Evolutionary conservation across 495 filamentous ascomycete species (phyloP), one percentile per base, ranked within the genome.

Genomic region (Lentithecium fluviatile): DNA sequence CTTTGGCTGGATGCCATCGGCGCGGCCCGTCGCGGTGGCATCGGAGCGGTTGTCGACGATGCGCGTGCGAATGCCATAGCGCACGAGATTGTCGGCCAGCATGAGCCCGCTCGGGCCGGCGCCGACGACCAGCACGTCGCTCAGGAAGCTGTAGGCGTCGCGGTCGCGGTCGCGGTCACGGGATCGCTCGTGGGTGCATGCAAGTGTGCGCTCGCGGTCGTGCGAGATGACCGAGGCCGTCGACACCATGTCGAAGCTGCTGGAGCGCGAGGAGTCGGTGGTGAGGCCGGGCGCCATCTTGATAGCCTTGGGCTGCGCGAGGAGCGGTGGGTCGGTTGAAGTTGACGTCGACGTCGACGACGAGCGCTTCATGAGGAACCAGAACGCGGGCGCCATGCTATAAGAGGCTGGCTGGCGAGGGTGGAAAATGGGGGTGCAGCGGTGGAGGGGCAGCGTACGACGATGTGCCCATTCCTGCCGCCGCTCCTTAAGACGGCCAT

Each of bases 1-100:
- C 54, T 88, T 88, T 56, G 87, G 86, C 60, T 90, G 87, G 55
- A 92, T 83, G 36, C 88, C 88, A 74, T 92, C 88, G 26, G 88
- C 88, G 29, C 86, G 85, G 11, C 88, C 88, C 0, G 88, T 89
- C 13, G 82, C 78, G 0, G 87, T 90, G 45, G 81, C 83, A 66
- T 84, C 82, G 5, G 82, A 74, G 24, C 86, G 80, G 69, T 90
- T 87, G 71, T 91, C 88, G 60, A 90, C 83, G 63, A 89, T 79
- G 60, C 83, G 81, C 34, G 85, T 82, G 53, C 78, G 82, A 69
- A 88, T 88, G 6, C 88, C 87, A 65, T 80, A 86, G 7, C 87
- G 84, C 52, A 78, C 79, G 19, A 89, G 76, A 60, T 88, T 85
- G 40, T 81, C 83, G 34, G 85, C 84, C 58, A 88, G 78, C 83